phyloP scores from a whole-genome alignment of 2,329 filamentous ascomycete species.

The Sphaerostilbella broomeana region DNA sequence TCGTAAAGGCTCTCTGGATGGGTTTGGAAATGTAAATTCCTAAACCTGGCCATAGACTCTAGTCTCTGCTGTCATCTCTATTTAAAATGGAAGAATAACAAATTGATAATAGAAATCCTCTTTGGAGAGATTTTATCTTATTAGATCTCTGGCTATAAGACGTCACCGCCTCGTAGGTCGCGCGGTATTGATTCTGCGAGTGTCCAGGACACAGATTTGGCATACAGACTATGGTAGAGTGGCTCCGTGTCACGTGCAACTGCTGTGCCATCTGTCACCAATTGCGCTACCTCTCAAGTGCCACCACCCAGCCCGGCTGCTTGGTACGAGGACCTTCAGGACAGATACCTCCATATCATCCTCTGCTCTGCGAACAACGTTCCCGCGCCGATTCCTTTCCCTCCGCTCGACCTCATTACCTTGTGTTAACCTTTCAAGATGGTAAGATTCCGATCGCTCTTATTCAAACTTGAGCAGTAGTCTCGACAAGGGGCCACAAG shows the following conservation, averaged over 20 bases:
- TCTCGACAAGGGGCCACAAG: background rate
- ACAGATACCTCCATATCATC: background rate
- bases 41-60: too few relatives aligned
- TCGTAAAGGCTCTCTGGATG: too few relatives aligned
- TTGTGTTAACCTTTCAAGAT: conserved; percentile 11
- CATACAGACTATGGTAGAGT: conserved; percentile 4
- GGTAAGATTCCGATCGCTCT: conserved; percentile 10
- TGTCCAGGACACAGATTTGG: too few relatives aligned
- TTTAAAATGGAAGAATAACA: too few relatives aligned
- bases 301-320: background rate
- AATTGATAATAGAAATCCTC: too few relatives aligned
- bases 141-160: too few relatives aligned
- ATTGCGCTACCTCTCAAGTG: conserved; percentile 2
- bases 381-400: background rate
- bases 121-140: too few relatives aligned
- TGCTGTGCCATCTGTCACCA: conserved; percentile 13
- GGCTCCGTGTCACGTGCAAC: conserved; percentile 11
- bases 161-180: too few relatives aligned
- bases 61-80: too few relatives aligned
- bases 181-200: too few relatives aligned
- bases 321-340: background rate
- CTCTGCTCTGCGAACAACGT: background rate
- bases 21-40: too few relatives aligned
- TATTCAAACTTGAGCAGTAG: background rate
- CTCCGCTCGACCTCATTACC: background rate